These are phyloP conservation scores for Hortiboletus campestris DNA, from an alignment of 768 basidiomycete genomes.

Conservation along the genomic window DNA sequence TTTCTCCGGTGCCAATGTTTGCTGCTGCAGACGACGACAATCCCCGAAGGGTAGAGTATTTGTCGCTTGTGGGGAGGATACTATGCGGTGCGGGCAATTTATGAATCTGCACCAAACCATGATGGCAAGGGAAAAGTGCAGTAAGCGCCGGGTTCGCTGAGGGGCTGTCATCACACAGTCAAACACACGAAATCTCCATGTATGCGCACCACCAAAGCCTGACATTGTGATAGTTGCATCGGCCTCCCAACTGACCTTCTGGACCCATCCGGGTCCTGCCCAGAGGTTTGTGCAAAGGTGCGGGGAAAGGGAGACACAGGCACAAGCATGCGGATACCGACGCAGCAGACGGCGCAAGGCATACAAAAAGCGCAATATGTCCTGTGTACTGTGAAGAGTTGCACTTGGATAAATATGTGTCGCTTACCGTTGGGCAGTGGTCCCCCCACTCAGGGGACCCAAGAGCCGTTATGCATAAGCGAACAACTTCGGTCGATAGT, in stretches of 20 bases:
- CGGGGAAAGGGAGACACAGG: constrained; percentile 64
- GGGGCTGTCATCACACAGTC: constrained; percentile 8
- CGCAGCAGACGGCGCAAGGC: constrained; percentile 61
- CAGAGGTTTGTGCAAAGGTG: constrained; percentile 56
- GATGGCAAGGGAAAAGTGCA: constrained; percentile 75
- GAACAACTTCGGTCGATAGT: constrained; percentile 39
- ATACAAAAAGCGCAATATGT: constrained; percentile 71
- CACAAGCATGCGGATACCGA: constrained; percentile 57
- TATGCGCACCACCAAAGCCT: constrained; percentile 72
- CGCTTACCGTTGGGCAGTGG: constrained; percentile 49
- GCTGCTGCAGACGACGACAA: constrained; percentile 54
- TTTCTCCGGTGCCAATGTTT: constrained; percentile 77
- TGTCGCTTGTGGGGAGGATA: constrained; percentile 76
- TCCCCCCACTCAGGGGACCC: constrained; percentile 74
- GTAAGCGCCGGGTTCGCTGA: constrained; percentile 77
- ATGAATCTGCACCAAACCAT: constrained; percentile 81
- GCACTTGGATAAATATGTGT: not conserved
- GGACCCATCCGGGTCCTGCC: constrained; percentile 68
- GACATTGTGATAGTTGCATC: constrained; percentile 73
- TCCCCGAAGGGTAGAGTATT: constrained; percentile 80
- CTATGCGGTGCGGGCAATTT: constrained; percentile 72
- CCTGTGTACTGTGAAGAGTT: constrained; percentile 39
- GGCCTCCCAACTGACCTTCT: constrained; percentile 75
- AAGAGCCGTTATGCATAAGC: constrained; percentile 61
- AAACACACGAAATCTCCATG: not conserved